Evolutionary conservation across 345 rosid species (phyloP).

Genomic region (Raphanus sativus): DNA sequence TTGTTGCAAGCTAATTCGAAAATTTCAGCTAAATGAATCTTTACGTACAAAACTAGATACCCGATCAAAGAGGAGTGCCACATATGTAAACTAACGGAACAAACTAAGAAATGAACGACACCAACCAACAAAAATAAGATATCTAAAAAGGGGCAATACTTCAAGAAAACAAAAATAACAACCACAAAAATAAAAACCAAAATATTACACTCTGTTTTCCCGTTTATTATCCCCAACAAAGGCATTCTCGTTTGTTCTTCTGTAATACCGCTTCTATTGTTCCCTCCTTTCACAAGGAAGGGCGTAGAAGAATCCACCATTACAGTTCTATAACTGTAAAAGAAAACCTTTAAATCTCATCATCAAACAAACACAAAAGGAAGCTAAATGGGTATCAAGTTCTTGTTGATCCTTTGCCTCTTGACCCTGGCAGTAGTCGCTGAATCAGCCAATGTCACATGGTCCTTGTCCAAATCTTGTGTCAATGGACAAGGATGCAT

Average conservation of each 20-base stretch:
- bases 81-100: slow-evolving; percentile 21
- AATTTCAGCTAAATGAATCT: background rate
- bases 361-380: background rate
- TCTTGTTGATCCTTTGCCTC: slow-evolving; percentile 40
- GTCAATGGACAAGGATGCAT: slow-evolving; percentile 39
- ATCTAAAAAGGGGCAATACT: slow-evolving; percentile 19
- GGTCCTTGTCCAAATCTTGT: slow-evolving; percentile 32
- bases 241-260: slow-evolving; percentile 22
- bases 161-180: slow-evolving; percentile 29
- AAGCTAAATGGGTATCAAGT: slow-evolving; percentile 44
- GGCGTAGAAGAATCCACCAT: slow-evolving; percentile 37
- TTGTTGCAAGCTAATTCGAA: background rate
- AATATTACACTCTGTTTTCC: slow-evolving; percentile 20
- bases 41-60: background rate
- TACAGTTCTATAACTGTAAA: slow-evolving; percentile 4
- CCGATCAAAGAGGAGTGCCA: slow-evolving; percentile 36
- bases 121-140: slow-evolving; percentile 10
- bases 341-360: slow-evolving; percentile 3
- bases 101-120: slow-evolving; percentile 24
- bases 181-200: slow-evolving; percentile 33
- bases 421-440: slow-evolving; percentile 33
- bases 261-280: slow-evolving; percentile 32
- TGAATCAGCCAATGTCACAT: slow-evolving; percentile 33
- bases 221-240: slow-evolving; percentile 36
- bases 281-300: slow-evolving; percentile 45